Evolutionary conservation across 345 rosid genomes (phyloP), one percentile per base, ranked within the genome.

Genomic region (Melaleuca quinquenervia): DNA sequence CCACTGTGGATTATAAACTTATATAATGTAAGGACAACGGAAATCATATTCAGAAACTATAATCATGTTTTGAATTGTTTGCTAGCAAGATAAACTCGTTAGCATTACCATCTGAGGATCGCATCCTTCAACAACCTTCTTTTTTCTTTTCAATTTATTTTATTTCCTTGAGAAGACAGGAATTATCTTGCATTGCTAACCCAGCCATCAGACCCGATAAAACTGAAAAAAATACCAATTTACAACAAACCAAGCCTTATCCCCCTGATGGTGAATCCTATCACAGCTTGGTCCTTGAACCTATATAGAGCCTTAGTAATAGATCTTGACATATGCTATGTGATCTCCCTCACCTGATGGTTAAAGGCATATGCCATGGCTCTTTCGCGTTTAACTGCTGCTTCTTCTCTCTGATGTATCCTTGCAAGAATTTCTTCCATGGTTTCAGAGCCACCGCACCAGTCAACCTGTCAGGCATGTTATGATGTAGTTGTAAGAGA

Each of bases 281-380:
- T 36, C 24, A 70, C 3, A 6, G 76, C 13, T 18, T 8, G 9
- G 24, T 36, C 48, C 80, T 70, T 70, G 13, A 9, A 18, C 80
- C 80, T 36, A 36, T 8, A 36, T 36, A 36, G 14, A 70, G 80
- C 80, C 80, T 9, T 36, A 32, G 21, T 32, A 36, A 18, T 70
- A 70, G 20, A 36, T 36, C 80, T 70, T 36, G 26, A 70, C 26
- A 1, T 36, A 36, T 70, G 24, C 20, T 70, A 36, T 36, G 48
- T 18, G 80, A 70, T 70, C 24, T 70, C 48, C 84, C 50, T 64
- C 91, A 95, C 99, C 98, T 96, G 99, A 90, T 97, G 99, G 90
- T 96, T 91, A 86, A 96, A 96, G 84, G 99, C 98, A 86, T 97
- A 97, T 53, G 99, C 99, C 95, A 97, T 92, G 56, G 98, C 91